Percentiles rank a stretch among this genome's conserved stretches.
Evolutionary conservation across 352 stramenopile species (phyloP).

Genomic region (Pythium volutum): DNA sequence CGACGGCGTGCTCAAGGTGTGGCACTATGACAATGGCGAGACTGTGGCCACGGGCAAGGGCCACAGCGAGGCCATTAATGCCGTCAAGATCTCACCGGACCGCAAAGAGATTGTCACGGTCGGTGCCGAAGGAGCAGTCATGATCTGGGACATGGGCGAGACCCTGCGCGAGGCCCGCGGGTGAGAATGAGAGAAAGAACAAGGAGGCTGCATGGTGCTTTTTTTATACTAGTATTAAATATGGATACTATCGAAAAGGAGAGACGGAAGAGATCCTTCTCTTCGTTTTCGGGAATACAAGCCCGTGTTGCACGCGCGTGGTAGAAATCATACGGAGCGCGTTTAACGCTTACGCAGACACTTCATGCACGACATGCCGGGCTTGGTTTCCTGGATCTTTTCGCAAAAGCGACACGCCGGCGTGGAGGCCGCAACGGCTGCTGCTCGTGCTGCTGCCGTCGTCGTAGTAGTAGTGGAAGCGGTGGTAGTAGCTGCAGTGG

Average conservation of each 20-base stretch:
- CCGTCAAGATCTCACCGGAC: constrained; percentile 92
- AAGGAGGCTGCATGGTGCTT: not conserved
- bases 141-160: constrained; percentile 92
- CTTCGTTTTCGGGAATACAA: no score
- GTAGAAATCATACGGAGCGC: no score
- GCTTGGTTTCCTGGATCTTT: constrained; percentile 7
- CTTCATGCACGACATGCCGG: constrained; percentile 6
- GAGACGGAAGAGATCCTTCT: not conserved
- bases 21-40: constrained; percentile 96
- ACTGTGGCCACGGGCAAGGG: constrained; percentile 84
- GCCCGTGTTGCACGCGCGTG: no score
- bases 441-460: not conserved
- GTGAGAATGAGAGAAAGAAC: constrained; percentile 1
- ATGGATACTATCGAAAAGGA: constrained; percentile 10
- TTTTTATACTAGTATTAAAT: constrained; percentile 22
- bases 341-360: not conserved
- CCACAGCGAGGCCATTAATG: constrained; percentile 93
- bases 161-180: constrained; percentile 15
- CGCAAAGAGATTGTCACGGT: constrained; percentile 92
- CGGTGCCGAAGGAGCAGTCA: constrained; percentile 93
- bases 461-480: not conserved
- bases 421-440: not conserved
- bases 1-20: constrained; percentile 93
- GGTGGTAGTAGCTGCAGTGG: not conserved
- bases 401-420: constrained; percentile 17